Conservation (phyloP, 2,329 filamentous ascomycete genomes). For the Diplodia mutila region DNA sequence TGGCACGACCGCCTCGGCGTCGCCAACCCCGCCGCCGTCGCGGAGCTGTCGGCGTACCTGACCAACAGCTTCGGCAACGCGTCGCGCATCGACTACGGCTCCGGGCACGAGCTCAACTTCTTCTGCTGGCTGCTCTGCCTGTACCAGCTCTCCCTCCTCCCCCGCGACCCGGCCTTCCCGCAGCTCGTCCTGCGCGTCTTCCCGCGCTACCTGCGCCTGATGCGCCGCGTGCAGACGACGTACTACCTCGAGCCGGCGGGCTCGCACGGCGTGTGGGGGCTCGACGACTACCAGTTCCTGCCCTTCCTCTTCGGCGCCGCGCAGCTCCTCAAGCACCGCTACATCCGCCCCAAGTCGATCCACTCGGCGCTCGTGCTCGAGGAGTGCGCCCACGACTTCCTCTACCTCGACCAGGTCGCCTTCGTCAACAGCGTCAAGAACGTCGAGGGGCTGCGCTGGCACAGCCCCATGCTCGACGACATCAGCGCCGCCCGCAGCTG, state of each 20-base stretch:
- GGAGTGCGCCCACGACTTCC: conserved; percentile 78
- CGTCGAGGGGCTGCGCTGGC: conserved; percentile 91
- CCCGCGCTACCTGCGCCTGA: conserved; percentile 77
- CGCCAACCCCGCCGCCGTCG: conserved; percentile 56
- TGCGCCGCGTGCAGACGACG: conserved; percentile 84
- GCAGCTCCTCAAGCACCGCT: conserved; percentile 67
- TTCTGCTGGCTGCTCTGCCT: conserved; percentile 95
- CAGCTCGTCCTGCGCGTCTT: conserved; percentile 79
- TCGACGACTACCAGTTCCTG: conserved; percentile 59
- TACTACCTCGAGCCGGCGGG: conserved; percentile 89
- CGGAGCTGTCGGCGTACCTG: conserved; percentile 80
- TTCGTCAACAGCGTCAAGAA: conserved; percentile 98
- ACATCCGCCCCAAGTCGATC: conserved; percentile 62
- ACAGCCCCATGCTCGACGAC: conserved; percentile 97
- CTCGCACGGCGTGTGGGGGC: conserved; percentile 57
- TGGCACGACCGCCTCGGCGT: conserved; percentile 71
- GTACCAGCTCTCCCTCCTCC: conserved; percentile 73
- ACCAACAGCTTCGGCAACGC: conserved; percentile 83
- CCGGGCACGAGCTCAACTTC: conserved; percentile 97
- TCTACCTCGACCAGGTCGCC: conserved; percentile 89
- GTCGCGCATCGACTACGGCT: conserved; percentile 91
- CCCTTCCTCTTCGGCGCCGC: conserved; percentile 56
- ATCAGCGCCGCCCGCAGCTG: conserved; percentile 89
- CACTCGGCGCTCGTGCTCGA: conserved; percentile 88
- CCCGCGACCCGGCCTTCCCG: conserved; percentile 64